Conservation (phyloP, 345 rosid species). For the Lepidium aucheri region DNA sequence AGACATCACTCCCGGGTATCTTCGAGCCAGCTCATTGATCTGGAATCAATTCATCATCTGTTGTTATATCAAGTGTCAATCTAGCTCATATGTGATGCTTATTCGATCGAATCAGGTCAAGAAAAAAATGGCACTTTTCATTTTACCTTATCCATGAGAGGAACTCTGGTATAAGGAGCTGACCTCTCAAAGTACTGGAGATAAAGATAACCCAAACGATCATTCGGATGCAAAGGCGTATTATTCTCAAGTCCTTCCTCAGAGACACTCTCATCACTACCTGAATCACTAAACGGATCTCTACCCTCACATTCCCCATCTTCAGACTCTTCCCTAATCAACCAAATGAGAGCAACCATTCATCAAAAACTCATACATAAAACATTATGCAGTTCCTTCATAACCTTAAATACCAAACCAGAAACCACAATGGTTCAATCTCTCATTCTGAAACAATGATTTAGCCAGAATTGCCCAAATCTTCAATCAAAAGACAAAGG, state of each 20-base stretch:
- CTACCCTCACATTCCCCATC: constrained; percentile 66
- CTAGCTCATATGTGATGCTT: background rate
- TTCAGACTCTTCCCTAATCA: constrained; percentile 69
- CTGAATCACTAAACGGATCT: constrained; percentile 71
- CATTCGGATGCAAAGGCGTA: constrained; percentile 46
- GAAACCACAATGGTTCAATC: background rate
- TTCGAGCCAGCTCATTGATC: constrained; percentile 67
- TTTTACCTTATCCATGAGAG: constrained; percentile 93
- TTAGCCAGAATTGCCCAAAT: too few relatives aligned
- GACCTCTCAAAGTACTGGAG: constrained; percentile 82
- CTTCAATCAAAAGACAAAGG: background rate
- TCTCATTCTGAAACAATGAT: background rate
- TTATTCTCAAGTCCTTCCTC: constrained; percentile 82
- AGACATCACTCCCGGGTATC: constrained; percentile 73
- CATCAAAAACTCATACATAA: background rate
- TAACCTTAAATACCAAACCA: background rate
- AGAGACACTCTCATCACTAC: constrained; percentile 80
- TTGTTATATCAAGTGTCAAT: background rate
- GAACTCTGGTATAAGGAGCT: constrained; percentile 89
- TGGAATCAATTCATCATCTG: constrained; percentile 18
- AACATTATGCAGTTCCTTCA: background rate
- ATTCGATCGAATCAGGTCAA: background rate
- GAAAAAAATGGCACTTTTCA: background rate
- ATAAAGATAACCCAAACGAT: constrained; percentile 68
- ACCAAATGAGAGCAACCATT: background rate